These are phyloP conservation scores for Eimeria praecox DNA, from an alignment of 169 alveolate genomes.

Conservation along the genomic window DNA sequence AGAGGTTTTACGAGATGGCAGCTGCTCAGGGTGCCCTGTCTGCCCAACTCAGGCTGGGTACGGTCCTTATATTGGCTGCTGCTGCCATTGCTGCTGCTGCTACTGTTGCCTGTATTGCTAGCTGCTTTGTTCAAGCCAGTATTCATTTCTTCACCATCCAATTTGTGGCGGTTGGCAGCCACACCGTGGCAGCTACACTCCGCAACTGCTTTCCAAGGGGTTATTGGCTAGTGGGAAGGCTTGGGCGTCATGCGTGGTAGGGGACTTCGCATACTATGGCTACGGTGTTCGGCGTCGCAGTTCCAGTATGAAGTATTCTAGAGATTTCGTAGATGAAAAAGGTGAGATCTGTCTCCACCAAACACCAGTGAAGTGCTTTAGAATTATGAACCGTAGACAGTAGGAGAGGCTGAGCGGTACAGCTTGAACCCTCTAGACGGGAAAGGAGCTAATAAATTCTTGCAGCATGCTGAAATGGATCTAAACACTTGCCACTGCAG, in stretches of 20 bases:
- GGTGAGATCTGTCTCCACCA: not conserved
- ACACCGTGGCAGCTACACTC: too few species aligned
- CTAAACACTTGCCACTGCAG: not conserved
- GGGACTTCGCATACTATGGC: constrained; percentile 63
- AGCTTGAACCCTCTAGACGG: too few species aligned
- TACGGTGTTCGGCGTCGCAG: constrained; percentile 55
- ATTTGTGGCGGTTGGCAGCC: too few species aligned
- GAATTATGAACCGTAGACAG: too few species aligned
- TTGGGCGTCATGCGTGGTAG: not conserved
- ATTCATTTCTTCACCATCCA: not conserved
- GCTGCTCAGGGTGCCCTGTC: constrained; percentile 86
- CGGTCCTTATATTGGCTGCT: not conserved
- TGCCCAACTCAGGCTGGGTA: constrained; percentile 83
- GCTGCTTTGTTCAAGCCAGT: not conserved
- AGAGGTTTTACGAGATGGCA: constrained; percentile 85
- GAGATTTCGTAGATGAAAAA: constrained; percentile 25
- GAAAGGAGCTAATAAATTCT: too few species aligned
- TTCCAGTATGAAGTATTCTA: not conserved
- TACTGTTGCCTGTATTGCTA: not conserved
- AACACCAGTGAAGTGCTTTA: not conserved
- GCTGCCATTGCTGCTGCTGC: constrained; percentile 5
- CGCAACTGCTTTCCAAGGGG: not conserved
- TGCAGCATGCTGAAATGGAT: not conserved
- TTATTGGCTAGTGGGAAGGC: not conserved
- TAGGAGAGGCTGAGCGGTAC: too few species aligned